Base-by-base conservation (phyloP, 768 basidiomycete genomes). In the Pulveroboletus sp. region DNA sequence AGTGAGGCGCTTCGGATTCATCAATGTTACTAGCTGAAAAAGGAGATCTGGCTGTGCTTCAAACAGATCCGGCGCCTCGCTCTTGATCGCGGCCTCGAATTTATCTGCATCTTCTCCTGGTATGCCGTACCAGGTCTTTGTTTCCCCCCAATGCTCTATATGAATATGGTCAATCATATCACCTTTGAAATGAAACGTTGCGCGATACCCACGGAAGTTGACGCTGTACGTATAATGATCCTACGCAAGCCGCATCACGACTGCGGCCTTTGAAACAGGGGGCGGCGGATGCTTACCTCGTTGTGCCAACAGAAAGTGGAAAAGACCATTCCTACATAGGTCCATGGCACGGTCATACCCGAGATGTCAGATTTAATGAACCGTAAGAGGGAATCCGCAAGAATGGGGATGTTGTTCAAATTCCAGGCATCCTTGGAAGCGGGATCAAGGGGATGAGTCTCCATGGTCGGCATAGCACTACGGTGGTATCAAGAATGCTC, bases 261-360 rank as follows among this genome's bases (percentile, higher is more conserved):
- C 57, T 60, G 60, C 64, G 51, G 54, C 37, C 39, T 49, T 52
- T 54, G 38, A 18, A 50, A 54, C 48, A 60, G 46, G 51, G 39
- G 45, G 51, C 21, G 55, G 54, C 40, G 57, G 39, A 39, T 54
- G 61, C 74, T 49, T 59, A 89, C 89, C 81, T 93, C 94, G 63
- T 99, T 99, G 71, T 99, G 96, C 96, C 96, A 99, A 66, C 95
- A 98, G 69, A 99, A 99, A 3, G 96, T 95, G 12, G 94, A 95
- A 67, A 99, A 99, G 15, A 93, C 77, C 95, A 98, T 98, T 41
- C 96, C 96, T 54, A 98, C 92, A 67, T 99, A 99, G 33, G 91
- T 96, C 94, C 93, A 97, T 10, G 94, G 94, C 9, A 97, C 92
- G 2, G 95, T 98, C 95, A 99, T 99, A 12, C 96, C 96, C 46